Conservation (phyloP, 1,139 yeast species). For the Candida sp. region DNA sequence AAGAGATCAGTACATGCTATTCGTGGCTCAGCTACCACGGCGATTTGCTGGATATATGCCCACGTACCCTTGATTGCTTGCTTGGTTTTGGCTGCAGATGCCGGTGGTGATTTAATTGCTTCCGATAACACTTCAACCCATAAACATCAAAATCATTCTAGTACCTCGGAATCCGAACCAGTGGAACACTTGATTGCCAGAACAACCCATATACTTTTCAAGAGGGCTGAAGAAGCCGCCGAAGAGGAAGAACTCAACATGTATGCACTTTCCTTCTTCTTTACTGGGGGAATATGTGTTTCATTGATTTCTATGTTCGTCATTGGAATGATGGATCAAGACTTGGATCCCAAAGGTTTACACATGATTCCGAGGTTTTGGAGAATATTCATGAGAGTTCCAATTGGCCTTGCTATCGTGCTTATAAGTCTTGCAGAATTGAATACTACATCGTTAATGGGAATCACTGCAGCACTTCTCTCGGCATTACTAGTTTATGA, state of each 20-base stretch:
- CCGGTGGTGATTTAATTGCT: slow-evolving; percentile 52
- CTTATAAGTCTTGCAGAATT: slow-evolving; percentile 46
- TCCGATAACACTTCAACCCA: slow-evolving; percentile 10
- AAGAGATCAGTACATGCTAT: slow-evolving; percentile 52
- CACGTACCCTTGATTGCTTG: slow-evolving; percentile 55
- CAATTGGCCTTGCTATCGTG: slow-evolving; percentile 34
- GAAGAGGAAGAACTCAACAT: slow-evolving; percentile 21
- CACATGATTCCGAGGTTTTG: slow-evolving; percentile 31
- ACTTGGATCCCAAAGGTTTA: slow-evolving; percentile 29
- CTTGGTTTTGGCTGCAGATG: slow-evolving; percentile 57
- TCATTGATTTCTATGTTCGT: slow-evolving; percentile 31
- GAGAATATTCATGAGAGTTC: slow-evolving; percentile 39
- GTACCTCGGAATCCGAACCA: slow-evolving; percentile 2
- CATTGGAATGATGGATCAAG: slow-evolving; percentile 36
- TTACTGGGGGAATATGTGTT: slow-evolving; percentile 48
- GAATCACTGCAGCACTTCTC: slow-evolving; percentile 33
- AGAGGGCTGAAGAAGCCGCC: slow-evolving; percentile 4
- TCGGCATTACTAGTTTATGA: slow-evolving; percentile 33
- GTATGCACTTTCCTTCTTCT: slow-evolving; percentile 42
- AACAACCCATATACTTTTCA: neutral
- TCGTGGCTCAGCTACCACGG: slow-evolving; percentile 46
- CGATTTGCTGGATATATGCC: slow-evolving; percentile 43
- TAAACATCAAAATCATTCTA: slow-evolving; percentile 2
- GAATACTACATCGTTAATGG: slow-evolving; percentile 41
- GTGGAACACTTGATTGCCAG: neutral